Percentiles rank a stretch among this genome's conserved stretches.
These are phyloP conservation scores for Mycothermus thermophilus DNA, from an alignment of 495 filamentous ascomycete species.

Conservation along the genomic window DNA sequence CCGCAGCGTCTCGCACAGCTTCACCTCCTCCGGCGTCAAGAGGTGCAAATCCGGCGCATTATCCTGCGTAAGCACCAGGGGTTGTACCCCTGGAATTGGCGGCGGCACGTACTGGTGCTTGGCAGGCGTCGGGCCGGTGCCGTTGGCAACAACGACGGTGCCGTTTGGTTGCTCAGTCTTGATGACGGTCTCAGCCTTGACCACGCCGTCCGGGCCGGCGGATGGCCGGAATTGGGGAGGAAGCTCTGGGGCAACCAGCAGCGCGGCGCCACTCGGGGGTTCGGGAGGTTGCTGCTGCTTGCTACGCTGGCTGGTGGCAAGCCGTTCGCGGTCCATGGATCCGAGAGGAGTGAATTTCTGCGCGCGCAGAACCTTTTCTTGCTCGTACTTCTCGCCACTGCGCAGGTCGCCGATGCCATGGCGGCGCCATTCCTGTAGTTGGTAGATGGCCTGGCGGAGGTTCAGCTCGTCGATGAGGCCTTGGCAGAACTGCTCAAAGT, in stretches of 20 bases:
- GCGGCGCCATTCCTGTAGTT: slow-evolving; percentile 88
- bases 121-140: slow-evolving; percentile 13
- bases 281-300: slow-evolving; percentile 50
- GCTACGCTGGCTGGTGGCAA: slow-evolving; percentile 47
- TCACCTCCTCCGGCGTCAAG: slow-evolving; percentile 67
- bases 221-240: slow-evolving; percentile 35
- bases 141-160: slow-evolving; percentile 29
- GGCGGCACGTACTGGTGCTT: slow-evolving; percentile 32
- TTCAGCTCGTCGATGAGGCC: slow-evolving; percentile 83
- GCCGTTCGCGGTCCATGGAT: slow-evolving; percentile 62
- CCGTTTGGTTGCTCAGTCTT: no score
- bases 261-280: slow-evolving; percentile 52
- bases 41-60: slow-evolving; percentile 74
- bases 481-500: slow-evolving; percentile 75
- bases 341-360: slow-evolving; percentile 57
- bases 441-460: slow-evolving; percentile 72
- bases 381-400: slow-evolving; percentile 85
- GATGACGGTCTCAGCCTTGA: slow-evolving; percentile 23
- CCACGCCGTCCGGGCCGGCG: slow-evolving; percentile 9
- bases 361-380: slow-evolving; percentile 68
- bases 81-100: slow-evolving; percentile 42
- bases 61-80: slow-evolving; percentile 59
- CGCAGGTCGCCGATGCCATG: slow-evolving; percentile 71
- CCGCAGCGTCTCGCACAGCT: slow-evolving; percentile 69
- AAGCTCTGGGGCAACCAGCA: slow-evolving; percentile 65